Conservation (phyloP, 495 filamentous ascomycete genomes). For the Annulohypoxylon nitens region DNA sequence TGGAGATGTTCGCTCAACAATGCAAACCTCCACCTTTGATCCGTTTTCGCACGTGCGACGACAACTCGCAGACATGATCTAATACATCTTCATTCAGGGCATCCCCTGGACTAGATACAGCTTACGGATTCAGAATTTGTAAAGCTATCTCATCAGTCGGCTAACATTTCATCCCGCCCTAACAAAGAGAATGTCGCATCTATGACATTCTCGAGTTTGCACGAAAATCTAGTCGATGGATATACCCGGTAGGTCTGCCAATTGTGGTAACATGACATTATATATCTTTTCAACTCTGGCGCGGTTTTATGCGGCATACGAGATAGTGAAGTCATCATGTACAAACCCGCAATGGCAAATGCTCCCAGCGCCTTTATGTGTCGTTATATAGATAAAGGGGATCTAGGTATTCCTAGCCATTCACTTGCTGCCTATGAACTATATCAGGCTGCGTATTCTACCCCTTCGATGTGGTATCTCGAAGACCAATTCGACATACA, state of each 20-base stretch:
- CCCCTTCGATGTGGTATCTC: background rate
- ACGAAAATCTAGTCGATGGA: background rate
- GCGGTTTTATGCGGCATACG: slow-evolving; percentile 9
- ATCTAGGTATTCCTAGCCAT: background rate
- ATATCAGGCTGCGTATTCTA: background rate
- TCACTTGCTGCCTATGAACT: background rate
- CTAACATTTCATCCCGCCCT: background rate
- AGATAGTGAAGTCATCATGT: slow-evolving; percentile 38
- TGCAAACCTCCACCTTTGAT: background rate
- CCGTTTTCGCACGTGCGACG: background rate
- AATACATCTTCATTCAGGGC: background rate
- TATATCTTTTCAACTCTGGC: background rate
- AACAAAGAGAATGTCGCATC: background rate
- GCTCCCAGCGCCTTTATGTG: slow-evolving; percentile 8
- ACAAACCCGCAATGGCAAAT: slow-evolving; percentile 10
- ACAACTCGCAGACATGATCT: background rate
- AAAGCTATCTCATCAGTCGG: background rate
- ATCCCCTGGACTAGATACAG: background rate
- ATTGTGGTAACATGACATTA: slow-evolving; percentile 28
- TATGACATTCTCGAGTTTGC: background rate
- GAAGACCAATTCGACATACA: background rate
- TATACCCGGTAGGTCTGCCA: background rate
- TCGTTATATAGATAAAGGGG: background rate
- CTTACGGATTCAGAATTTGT: background rate
- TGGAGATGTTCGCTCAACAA: slow-evolving; percentile 4